Evolutionary conservation across 2,329 filamentous ascomycete genomes (phyloP).

Genomic region (Fusarium lyarnte): DNA sequence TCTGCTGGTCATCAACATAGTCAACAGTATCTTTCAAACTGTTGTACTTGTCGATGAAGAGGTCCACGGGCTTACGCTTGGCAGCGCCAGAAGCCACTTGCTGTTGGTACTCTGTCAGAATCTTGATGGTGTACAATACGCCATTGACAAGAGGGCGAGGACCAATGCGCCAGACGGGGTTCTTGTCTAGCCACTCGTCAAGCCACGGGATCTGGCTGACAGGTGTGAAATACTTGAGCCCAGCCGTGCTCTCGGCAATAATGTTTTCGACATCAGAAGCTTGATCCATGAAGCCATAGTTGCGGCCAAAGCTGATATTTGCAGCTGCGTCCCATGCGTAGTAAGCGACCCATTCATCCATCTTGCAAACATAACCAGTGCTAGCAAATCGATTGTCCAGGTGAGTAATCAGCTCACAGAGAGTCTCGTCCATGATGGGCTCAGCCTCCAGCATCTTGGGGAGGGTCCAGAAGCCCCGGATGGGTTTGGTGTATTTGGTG

Average conservation of each 20-base stretch:
- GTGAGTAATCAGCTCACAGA: constrained; percentile 17
- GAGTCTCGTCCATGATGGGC: constrained; percentile 36
- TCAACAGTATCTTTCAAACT: constrained; percentile 30
- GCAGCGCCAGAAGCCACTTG: constrained; percentile 13
- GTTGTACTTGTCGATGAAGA: constrained; percentile 35
- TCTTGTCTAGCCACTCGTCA: constrained; percentile 38
- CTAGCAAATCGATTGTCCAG: constrained; percentile 21
- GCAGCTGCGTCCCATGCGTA: constrained; percentile 36
- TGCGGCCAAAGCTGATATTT: constrained; percentile 29
- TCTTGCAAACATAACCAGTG: constrained; percentile 9
- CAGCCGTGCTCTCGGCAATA: constrained; percentile 13
- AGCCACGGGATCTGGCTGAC: constrained; percentile 38
- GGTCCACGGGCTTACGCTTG: constrained; percentile 30
- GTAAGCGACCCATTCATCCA: constrained; percentile 38
- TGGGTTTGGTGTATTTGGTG: constrained; percentile 34
- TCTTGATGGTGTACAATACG: constrained; percentile 27
- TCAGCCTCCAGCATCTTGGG: constrained; percentile 34
- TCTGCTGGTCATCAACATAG: constrained; percentile 28
- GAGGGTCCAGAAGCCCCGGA: constrained; percentile 35
- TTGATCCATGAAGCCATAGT: constrained; percentile 32
- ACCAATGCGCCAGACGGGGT: constrained; percentile 18
- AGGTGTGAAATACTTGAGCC: constrained; percentile 32
- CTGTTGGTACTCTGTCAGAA: constrained; percentile 31
- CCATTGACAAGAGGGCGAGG: constrained; percentile 21
- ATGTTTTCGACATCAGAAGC: constrained; percentile 23